Percentiles rank a stretch among this genome's conserved stretches.
Conservation (phyloP, 2,329 filamentous ascomycete genomes). For the Fusarium mexicanum region DNA sequence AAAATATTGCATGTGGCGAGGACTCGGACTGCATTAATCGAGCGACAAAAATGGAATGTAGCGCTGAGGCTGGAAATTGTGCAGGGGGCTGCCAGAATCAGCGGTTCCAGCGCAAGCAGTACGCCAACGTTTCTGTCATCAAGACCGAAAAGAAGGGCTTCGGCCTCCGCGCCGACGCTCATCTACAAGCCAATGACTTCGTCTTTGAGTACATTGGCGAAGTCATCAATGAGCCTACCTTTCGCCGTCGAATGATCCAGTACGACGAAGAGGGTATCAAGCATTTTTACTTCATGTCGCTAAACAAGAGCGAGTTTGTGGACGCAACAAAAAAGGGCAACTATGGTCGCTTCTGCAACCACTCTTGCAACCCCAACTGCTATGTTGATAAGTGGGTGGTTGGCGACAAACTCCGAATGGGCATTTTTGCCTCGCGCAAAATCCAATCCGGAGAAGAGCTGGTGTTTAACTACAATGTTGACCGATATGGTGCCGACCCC, state of each 20-base stretch:
- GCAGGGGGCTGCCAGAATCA: constrained; percentile 91
- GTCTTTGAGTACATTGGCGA: constrained; percentile 99
- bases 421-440: constrained; percentile 90
- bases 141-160: constrained; percentile 98
- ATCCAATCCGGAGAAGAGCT: constrained; percentile 92
- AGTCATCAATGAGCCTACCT: constrained; percentile 92
- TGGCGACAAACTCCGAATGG: constrained; percentile 96
- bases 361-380: constrained; percentile 98
- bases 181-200: constrained; percentile 86
- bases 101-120: constrained; percentile 90
- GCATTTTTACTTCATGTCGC: constrained; percentile 99
- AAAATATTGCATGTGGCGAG: constrained; percentile 90
- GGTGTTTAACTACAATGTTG: constrained; percentile 99
- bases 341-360: constrained; percentile 96
- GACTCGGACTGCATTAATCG: constrained; percentile 99
- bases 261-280: constrained; percentile 98
- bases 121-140: constrained; percentile 92
- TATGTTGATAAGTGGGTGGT: constrained; percentile 99
- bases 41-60: constrained; percentile 96
- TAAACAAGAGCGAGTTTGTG: constrained; percentile 95
- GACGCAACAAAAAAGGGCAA: constrained; percentile 98
- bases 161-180: constrained; percentile 82
- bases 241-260: constrained; percentile 88
- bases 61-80: constrained; percentile 81
- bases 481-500: constrained; percentile 95